Percentiles rank a stretch among this genome's conserved stretches.
Evolutionary conservation across 139 green algal species (phyloP).

Genomic region (Zygnema circumcarinatum): DNA sequence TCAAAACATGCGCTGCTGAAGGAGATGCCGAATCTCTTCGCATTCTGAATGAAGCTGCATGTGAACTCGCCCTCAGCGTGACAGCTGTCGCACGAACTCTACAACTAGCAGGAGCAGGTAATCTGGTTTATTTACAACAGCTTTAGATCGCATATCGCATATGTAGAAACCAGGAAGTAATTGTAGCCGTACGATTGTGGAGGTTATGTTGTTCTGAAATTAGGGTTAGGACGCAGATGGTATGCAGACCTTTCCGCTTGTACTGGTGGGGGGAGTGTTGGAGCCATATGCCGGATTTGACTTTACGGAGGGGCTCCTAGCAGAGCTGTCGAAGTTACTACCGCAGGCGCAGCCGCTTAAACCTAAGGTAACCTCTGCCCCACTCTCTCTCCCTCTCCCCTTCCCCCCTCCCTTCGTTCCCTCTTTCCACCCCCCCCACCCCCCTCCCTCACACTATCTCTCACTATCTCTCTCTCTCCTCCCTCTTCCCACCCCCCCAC

Average conservation of each 20-base stretch:
- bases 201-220: background rate
- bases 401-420: too few species aligned
- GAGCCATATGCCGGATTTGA: background rate
- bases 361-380: conserved; percentile 6
- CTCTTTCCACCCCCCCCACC: too few species aligned
- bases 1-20: background rate
- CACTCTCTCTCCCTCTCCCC: background rate
- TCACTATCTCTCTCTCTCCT: too few species aligned
- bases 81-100: background rate
- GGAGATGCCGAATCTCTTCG: conserved; percentile 10
- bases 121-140: background rate
- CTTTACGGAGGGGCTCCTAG: background rate
- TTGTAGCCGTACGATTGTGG: background rate
- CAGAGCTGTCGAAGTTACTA: background rate
- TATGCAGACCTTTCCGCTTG: conserved; percentile 10
- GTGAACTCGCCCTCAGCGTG: conserved; percentile 17
- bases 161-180: background rate
- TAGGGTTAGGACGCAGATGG: background rate
- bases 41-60: conserved; percentile 21
- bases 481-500: too few species aligned
- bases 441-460: too few species aligned
- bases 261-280: conserved; percentile 21
- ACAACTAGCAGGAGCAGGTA: background rate
- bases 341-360: background rate
- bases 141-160: background rate